Conservation (phyloP, 2,329 filamentous ascomycete genomes). For the Colletotrichum lupini region DNA sequence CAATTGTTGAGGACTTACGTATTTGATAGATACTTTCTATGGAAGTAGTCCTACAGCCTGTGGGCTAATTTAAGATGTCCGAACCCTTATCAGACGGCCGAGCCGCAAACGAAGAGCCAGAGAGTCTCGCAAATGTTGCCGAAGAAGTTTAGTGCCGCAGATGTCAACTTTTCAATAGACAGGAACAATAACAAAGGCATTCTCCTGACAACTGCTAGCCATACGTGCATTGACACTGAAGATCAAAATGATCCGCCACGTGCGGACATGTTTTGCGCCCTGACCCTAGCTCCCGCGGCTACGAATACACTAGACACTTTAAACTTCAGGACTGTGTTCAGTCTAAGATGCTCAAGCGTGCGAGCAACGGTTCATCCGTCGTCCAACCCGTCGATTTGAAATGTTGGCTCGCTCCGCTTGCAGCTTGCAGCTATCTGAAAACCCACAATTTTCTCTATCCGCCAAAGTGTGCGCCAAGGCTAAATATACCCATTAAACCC, state of each 20-base stretch:
- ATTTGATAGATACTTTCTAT: background rate
- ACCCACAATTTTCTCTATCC: background rate
- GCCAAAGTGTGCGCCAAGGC: background rate
- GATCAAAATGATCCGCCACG: background rate
- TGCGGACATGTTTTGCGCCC: background rate
- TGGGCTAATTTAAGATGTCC: background rate
- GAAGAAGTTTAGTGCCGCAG: background rate
- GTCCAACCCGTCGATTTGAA: background rate
- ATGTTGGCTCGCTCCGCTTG: background rate
- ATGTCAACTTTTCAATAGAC: background rate
- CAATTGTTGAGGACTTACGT: slow-evolving; percentile 17
- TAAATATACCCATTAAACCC: background rate
- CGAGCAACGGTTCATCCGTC: background rate
- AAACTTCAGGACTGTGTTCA: slow-evolving; percentile 21
- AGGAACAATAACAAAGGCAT: background rate
- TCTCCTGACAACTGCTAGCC: background rate
- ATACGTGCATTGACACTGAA: background rate
- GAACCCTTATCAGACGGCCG: background rate
- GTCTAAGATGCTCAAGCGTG: background rate
- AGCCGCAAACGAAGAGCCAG: background rate
- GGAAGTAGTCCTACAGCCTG: background rate
- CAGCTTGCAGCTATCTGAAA: background rate
- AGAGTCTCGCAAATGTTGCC: background rate
- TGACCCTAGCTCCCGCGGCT: slow-evolving; percentile 18
- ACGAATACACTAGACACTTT: background rate